Conservation (phyloP, 169 alveolate genomes). For the Plasmodium billcollinsi region DNA sequence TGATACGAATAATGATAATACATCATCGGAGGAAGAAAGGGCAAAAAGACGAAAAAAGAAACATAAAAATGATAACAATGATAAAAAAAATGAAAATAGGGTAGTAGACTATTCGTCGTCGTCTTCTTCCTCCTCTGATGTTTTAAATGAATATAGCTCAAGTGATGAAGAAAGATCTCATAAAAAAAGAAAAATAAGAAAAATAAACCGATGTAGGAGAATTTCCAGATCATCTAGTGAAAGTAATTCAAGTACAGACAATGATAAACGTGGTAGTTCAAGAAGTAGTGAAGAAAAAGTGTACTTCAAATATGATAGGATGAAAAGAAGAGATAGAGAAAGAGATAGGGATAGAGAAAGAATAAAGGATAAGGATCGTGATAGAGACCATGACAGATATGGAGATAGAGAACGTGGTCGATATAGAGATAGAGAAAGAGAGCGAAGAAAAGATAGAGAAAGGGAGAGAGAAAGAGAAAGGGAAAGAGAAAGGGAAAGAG, state of each 20-base stretch:
- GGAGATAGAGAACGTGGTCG: conserved; percentile 30
- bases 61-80: conserved; percentile 12
- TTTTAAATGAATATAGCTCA: conserved; percentile 4
- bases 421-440: conserved; percentile 26
- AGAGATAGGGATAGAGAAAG: conserved; percentile 10
- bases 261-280: conserved; percentile 18
- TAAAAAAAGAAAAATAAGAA: conserved; percentile 17
- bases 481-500: conserved; percentile 31
- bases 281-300: conserved; percentile 30
- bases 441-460: conserved; percentile 18
- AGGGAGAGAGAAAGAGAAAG: conserved; percentile 7
- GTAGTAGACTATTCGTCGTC: conserved; percentile 18
- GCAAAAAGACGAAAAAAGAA: conserved; percentile 23
- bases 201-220: background rate
- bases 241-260: conserved; percentile 37
- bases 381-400: conserved; percentile 10
- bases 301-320: conserved; percentile 3
- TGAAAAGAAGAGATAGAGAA: conserved; percentile 2
- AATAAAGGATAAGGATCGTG: background rate
- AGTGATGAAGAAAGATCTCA: conserved; percentile 15
- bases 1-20: conserved; percentile 1
- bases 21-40: conserved; percentile 10
- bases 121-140: background rate
- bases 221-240: conserved; percentile 20
- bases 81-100: conserved; percentile 10